Conservation (phyloP, 2,329 filamentous ascomycete genomes). For the Phaeosphaeria sp. region DNA sequence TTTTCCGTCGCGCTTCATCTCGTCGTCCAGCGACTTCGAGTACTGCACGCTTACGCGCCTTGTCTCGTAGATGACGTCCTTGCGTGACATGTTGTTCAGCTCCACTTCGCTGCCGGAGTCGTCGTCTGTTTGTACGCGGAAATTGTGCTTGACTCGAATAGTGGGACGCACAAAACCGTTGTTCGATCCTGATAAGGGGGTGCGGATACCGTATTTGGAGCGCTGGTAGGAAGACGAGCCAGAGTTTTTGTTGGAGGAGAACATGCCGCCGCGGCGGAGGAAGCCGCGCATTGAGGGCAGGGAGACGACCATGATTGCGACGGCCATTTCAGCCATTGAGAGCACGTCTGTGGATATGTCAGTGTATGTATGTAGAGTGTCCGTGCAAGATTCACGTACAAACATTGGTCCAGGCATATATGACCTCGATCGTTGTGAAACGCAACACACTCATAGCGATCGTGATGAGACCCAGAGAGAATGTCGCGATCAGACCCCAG, state of each 20-base stretch:
- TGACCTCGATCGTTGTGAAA: constrained; percentile 27
- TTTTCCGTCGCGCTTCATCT: constrained; percentile 3
- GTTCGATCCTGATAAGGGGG: constrained; percentile 11
- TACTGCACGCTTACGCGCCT: constrained; percentile 28
- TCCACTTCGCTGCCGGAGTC: constrained; percentile 32
- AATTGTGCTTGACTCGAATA: constrained; percentile 13
- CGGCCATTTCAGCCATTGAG: constrained; percentile 35
- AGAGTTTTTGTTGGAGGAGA: constrained; percentile 24
- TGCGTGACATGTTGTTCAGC: constrained; percentile 23
- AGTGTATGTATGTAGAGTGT: background rate
- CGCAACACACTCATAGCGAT: constrained; percentile 30
- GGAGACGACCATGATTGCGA: constrained; percentile 35
- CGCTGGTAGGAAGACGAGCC: constrained; percentile 11
- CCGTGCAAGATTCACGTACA: constrained; percentile 20
- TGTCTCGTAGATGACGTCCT: constrained; percentile 32
- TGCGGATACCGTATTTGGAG: constrained; percentile 14
- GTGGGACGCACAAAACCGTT: constrained; percentile 8
- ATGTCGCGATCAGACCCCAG: constrained; percentile 29
- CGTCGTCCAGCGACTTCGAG: constrained; percentile 16
- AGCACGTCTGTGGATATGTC: constrained; percentile 22
- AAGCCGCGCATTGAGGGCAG: constrained; percentile 32
- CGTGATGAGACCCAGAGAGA: constrained; percentile 29
- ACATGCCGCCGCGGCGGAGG: constrained; percentile 25
- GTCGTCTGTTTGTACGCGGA: constrained; percentile 16
- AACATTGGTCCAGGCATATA: constrained; percentile 31